Conservation (phyloP, 108 stramenopile genomes). For the Cyclotella choctawhatcheeana region DNA sequence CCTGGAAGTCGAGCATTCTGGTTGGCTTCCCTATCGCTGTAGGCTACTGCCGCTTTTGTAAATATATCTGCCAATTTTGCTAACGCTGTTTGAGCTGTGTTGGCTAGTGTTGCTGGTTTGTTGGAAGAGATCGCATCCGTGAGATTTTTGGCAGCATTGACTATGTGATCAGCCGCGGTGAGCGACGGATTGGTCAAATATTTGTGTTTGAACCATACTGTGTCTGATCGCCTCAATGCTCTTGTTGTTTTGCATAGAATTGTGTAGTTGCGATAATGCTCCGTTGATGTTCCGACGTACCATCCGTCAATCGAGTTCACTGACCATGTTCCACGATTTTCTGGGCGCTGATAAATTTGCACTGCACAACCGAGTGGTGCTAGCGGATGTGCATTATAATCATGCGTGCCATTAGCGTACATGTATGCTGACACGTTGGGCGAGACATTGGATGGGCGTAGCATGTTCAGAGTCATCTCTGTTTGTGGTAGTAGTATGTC, state of each 20-base stretch:
- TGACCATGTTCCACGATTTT: constrained; percentile 14
- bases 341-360: constrained; percentile 14
- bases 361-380: neutral
- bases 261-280: neutral
- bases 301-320: neutral
- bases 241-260: neutral
- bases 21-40: neutral
- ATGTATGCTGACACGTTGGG: neutral
- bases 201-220: neutral
- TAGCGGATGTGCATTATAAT: neutral
- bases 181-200: neutral
- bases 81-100: neutral
- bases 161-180: neutral
- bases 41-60: neutral
- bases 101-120: neutral
- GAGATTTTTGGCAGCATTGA: neutral
- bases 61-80: neutral
- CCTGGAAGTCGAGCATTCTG: neutral
- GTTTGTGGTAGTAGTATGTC: constrained; percentile 48
- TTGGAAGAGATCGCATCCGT: neutral
- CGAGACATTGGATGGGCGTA: constrained; percentile 33
- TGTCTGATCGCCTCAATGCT: neutral
- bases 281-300: neutral
- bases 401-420: neutral
- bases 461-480: constrained; percentile 45